These are phyloP conservation scores for Nakataea oryzae DNA, from an alignment of 2,329 filamentous ascomycete species.

Conservation along the genomic window DNA sequence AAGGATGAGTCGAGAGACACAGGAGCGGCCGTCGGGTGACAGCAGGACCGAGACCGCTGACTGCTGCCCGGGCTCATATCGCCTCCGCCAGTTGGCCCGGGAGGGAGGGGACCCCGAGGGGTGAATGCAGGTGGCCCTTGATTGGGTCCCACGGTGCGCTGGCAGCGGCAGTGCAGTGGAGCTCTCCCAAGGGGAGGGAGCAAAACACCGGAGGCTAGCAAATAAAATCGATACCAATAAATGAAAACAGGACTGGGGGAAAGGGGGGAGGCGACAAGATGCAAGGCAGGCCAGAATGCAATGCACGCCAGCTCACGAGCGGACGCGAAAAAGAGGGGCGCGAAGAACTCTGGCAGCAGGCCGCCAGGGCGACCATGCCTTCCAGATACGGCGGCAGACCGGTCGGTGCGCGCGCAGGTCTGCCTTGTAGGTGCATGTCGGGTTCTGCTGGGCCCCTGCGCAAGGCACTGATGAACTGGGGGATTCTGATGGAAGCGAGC, in stretches of 20 bases:
- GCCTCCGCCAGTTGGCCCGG: not conserved
- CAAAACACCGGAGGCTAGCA: not conserved
- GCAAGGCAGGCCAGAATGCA: not conserved
- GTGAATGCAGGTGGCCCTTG: constrained; percentile 2
- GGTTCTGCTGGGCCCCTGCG: not conserved
- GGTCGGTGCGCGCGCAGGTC: not conserved
- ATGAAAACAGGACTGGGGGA: constrained; percentile 5
- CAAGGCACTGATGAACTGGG: not conserved
- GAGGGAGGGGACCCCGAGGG: not conserved
- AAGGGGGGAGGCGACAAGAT: not conserved
- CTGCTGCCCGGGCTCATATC: not conserved
- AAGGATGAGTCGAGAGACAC: not conserved
- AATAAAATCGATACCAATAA: constrained; percentile 1
- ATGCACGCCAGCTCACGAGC: not conserved
- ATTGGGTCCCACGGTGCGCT: constrained; percentile 7
- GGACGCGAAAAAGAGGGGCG: not conserved
- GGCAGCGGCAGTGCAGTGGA: constrained; percentile 1
- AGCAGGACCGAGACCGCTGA: not conserved
- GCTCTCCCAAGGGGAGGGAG: not conserved
- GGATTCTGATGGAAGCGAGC: not conserved
- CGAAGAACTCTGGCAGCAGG: not conserved
- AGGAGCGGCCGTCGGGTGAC: not conserved
- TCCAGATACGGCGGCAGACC: not conserved
- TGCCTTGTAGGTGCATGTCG: not conserved
- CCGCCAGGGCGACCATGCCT: not conserved